Conservation (phyloP, 2,329 filamentous ascomycete species). For the Cladosporium sp. region DNA sequence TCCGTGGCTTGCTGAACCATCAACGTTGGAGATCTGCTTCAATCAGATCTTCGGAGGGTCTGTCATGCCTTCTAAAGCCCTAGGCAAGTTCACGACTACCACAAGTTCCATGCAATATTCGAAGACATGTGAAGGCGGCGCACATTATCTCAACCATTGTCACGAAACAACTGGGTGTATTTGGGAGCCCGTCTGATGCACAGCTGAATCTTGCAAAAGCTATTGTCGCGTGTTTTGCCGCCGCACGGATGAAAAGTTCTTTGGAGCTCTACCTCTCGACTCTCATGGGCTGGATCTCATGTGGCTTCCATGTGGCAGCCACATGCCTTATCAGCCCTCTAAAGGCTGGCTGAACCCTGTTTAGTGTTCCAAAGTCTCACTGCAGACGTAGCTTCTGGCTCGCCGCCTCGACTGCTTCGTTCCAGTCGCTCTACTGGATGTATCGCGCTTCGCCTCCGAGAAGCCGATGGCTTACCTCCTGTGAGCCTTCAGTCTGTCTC, state of each 20-base stretch:
- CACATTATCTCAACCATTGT: too few relatives aligned
- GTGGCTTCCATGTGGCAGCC: constrained; percentile 5
- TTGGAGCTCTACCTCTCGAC: not conserved
- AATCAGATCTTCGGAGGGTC: not conserved
- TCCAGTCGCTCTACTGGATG: not conserved
- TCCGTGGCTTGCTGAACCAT: not conserved
- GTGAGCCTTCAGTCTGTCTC: not conserved
- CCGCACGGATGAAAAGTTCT: not conserved
- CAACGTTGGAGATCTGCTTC: not conserved
- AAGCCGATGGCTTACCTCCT: not conserved
- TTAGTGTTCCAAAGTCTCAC: not conserved
- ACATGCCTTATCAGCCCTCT: not conserved
- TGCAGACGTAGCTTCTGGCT: not conserved
- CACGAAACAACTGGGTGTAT: not conserved
- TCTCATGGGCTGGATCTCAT: not conserved
- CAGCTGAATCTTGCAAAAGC: not conserved
- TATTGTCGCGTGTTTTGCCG: not conserved
- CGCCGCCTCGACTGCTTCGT: not conserved
- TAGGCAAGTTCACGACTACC: not conserved
- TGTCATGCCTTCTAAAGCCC: not conserved
- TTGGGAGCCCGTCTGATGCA: not conserved
- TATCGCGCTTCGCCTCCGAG: not conserved
- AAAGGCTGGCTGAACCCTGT: not conserved
- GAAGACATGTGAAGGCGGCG: not conserved
- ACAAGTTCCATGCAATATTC: not conserved